phyloP scores from a whole-genome alignment of 129 eudicot species.

The Tagetes erecta region DNA sequence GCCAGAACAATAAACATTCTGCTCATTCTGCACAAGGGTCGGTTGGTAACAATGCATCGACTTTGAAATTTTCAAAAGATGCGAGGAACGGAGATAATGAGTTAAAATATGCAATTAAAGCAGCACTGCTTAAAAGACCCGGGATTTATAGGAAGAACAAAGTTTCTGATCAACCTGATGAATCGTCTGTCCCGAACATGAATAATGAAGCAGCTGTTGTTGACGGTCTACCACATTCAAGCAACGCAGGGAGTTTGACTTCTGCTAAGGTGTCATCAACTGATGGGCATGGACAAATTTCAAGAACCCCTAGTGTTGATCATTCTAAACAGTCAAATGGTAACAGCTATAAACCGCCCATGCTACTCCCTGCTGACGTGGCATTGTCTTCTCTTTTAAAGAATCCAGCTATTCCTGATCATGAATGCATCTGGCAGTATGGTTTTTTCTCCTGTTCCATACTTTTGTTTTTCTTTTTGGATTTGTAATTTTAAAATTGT shows the following conservation, averaged over 20 bases:
- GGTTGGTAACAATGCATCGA: conserved; percentile 32
- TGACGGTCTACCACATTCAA: conserved; percentile 38
- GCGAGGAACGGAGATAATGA: conserved; percentile 48
- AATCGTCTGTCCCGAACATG: conserved; percentile 38
- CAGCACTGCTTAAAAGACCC: conserved; percentile 85
- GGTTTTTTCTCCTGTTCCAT: conserved; percentile 28
- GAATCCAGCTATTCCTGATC: conserved; percentile 73
- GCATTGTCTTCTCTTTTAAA: conserved; percentile 41
- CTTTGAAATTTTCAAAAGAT: conserved; percentile 47
- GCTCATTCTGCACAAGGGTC: conserved; percentile 40
- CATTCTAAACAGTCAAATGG: conserved; percentile 46
- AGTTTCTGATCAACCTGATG: conserved; percentile 54
- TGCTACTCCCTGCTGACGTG: conserved; percentile 30
- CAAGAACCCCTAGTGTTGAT: conserved; percentile 35
- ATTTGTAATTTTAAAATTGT: conserved; percentile 15
- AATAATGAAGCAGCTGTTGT: conserved; percentile 41
- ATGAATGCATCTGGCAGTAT: conserved; percentile 92
- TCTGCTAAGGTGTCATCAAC: conserved; percentile 33
- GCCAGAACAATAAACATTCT: conserved; percentile 47
- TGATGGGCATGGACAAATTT: conserved; percentile 37
- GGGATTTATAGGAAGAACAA: conserved; percentile 64
- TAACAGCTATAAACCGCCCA: conserved; percentile 36
- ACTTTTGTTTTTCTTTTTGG: not conserved
- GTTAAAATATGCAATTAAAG: conserved; percentile 87
- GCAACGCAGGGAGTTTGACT: conserved; percentile 32